phyloP scores from a whole-genome alignment of 2,329 filamentous ascomycete genomes.

The Pestalotiopsis sp. region DNA sequence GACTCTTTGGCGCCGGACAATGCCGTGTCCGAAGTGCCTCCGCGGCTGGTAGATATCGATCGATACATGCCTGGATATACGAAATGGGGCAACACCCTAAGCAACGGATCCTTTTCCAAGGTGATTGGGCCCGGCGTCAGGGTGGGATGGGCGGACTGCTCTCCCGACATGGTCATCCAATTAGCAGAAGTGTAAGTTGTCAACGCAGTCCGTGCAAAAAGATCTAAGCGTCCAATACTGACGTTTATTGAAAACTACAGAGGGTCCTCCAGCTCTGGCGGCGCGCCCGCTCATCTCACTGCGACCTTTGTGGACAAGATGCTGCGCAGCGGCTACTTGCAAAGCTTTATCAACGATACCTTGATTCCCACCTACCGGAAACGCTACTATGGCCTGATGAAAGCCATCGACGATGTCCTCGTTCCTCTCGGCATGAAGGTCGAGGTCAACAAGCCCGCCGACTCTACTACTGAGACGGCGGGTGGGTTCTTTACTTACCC shows the following conservation, averaged over 20 bases:
- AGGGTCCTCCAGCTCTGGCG: constrained; percentile 31
- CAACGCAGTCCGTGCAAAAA: too few species aligned
- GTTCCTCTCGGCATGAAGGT: constrained; percentile 25
- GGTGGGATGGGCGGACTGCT: constrained; percentile 55
- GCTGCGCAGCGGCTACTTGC: constrained; percentile 53
- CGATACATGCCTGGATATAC: constrained; percentile 57
- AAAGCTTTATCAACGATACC: constrained; percentile 52
- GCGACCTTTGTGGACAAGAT: constrained; percentile 46
- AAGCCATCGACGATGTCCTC: constrained; percentile 22
- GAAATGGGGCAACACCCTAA: constrained; percentile 64
- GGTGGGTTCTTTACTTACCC: constrained; percentile 73
- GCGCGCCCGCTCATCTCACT: constrained; percentile 29
- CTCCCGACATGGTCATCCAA: constrained; percentile 57
- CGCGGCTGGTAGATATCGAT: constrained; percentile 64
- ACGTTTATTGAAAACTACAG: constrained; percentile 8
- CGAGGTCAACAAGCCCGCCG: constrained; percentile 10
- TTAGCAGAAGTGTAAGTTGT: constrained; percentile 59
- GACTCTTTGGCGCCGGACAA: not conserved
- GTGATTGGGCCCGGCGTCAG: constrained; percentile 64
- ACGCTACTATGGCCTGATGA: constrained; percentile 24
- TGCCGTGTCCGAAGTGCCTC: constrained; percentile 33
- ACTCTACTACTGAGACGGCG: constrained; percentile 28
- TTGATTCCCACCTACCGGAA: constrained; percentile 59
- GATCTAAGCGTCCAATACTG: too few species aligned
- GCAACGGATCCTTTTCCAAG: constrained; percentile 70